phyloP scores from a whole-genome alignment of 257 asterid genomes.

The Plantago elongata region DNA sequence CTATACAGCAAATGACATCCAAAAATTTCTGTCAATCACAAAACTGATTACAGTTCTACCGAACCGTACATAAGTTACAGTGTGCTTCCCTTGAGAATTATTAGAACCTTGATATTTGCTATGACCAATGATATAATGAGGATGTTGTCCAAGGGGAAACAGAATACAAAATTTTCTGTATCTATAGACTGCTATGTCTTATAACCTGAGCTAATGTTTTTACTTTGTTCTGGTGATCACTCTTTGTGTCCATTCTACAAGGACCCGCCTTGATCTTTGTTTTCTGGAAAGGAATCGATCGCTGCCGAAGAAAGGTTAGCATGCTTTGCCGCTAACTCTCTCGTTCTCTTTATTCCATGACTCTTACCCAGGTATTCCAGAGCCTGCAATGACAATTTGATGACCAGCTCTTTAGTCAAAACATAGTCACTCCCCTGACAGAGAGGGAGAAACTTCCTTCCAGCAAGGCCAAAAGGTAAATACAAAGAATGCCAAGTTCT shows the following conservation, averaged over 20 bases:
- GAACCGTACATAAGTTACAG: too few relatives aligned
- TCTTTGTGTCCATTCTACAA: slow-evolving; percentile 67
- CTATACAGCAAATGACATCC: too few relatives aligned
- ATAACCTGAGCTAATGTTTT: neutral
- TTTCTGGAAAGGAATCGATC: slow-evolving; percentile 66
- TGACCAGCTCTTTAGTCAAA: neutral
- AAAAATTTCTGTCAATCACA: too few relatives aligned
- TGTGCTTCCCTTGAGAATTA: too few relatives aligned
- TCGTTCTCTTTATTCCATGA: slow-evolving; percentile 70
- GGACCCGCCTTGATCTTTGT: slow-evolving; percentile 76
- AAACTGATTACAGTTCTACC: too few relatives aligned
- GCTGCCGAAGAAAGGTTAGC: slow-evolving; percentile 84
- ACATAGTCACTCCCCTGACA: neutral
- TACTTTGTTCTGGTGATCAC: slow-evolving; percentile 80
- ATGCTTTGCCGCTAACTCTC: slow-evolving; percentile 76
- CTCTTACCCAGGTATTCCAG: slow-evolving; percentile 78
- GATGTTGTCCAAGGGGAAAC: too few relatives aligned
- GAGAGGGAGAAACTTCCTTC: neutral
- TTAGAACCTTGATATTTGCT: too few relatives aligned
- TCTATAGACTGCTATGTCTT: too few relatives aligned
- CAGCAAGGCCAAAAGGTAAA: neutral
- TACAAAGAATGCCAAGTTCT: neutral
- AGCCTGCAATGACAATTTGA: slow-evolving; percentile 44
- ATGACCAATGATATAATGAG: too few relatives aligned
- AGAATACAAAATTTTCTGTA: too few relatives aligned